Conservation (phyloP, 23 red algal genomes). For the Gracilariopsis chorda region DNA sequence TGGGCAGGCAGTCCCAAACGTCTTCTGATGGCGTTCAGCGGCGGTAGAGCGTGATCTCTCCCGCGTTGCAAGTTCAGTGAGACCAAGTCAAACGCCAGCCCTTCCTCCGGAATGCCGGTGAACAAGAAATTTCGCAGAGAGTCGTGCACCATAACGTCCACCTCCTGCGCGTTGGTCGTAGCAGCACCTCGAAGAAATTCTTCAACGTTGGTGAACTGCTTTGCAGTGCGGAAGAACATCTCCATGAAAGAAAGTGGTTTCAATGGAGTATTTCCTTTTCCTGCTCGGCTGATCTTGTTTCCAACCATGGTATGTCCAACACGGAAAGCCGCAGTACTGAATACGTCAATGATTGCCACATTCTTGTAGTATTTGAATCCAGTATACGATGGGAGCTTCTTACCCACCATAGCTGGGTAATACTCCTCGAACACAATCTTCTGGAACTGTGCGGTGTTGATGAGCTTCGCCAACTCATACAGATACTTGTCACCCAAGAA, state of each 20-base stretch:
- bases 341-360: slow-evolving; percentile 30
- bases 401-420: slow-evolving; percentile 43
- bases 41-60: slow-evolving; percentile 55
- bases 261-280: neutral
- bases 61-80: slow-evolving; percentile 69
- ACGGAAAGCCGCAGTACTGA: slow-evolving; percentile 62
- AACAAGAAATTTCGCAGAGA: slow-evolving; percentile 63
- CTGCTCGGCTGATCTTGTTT: slow-evolving; percentile 10
- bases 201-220: slow-evolving; percentile 21
- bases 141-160: slow-evolving; percentile 49
- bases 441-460: slow-evolving; percentile 59
- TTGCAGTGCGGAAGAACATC: slow-evolving; percentile 54
- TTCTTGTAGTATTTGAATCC: slow-evolving; percentile 29
- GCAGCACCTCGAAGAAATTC: slow-evolving; percentile 28
- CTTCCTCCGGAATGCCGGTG: slow-evolving; percentile 41
- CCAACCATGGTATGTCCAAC: slow-evolving; percentile 73
- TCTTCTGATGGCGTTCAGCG: slow-evolving; percentile 15
- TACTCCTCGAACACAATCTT: slow-evolving; percentile 54
- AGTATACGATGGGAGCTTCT: neutral
- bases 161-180: slow-evolving; percentile 35
- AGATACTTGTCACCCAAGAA: slow-evolving; percentile 30
- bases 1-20: neutral
- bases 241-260: neutral
- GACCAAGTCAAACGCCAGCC: slow-evolving; percentile 50
- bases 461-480: slow-evolving; percentile 45